Percentiles rank a stretch among this genome's conserved stretches.
phyloP scores from a whole-genome alignment of 78 protist genomes.

The Chrysochromulina parva region DNA sequence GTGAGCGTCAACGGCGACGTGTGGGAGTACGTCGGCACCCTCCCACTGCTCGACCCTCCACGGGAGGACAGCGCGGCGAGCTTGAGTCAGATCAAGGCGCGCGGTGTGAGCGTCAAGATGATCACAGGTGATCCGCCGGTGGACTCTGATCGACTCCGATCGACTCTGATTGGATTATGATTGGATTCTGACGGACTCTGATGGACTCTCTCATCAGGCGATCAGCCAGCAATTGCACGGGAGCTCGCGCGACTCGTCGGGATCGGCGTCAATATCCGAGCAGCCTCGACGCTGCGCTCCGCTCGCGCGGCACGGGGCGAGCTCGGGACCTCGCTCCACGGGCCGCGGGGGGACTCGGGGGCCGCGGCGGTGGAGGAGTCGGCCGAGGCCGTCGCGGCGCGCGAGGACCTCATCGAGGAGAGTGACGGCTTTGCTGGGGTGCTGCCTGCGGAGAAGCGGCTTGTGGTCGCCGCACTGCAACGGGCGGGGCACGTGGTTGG shows the following conservation, averaged over 20 bases:
- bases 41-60: neutral
- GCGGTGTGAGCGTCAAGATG: neutral
- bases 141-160: too few relatives aligned
- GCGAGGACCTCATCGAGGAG: neutral
- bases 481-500: conserved; percentile 60
- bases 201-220: too few relatives aligned
- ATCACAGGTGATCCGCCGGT: neutral
- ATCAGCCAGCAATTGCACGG: neutral
- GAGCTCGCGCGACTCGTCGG: neutral
- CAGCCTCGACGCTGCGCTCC: neutral
- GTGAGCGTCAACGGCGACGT: neutral
- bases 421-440: conserved; percentile 65
- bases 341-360: conserved; percentile 56
- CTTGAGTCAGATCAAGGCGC: neutral
- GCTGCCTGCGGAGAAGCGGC: conserved; percentile 89
- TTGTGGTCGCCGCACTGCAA: conserved; percentile 70
- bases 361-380: too few relatives aligned
- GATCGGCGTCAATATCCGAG: neutral
- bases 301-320: too few relatives aligned
- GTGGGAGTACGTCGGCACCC: neutral
- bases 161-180: too few relatives aligned
- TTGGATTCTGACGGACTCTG: too few relatives aligned
- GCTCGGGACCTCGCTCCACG: neutral
- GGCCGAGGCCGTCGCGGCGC: neutral
- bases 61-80: neutral